Base-by-base conservation (phyloP, 1,284 basidiomycete genomes). In the Meripilus lineatus region DNA sequence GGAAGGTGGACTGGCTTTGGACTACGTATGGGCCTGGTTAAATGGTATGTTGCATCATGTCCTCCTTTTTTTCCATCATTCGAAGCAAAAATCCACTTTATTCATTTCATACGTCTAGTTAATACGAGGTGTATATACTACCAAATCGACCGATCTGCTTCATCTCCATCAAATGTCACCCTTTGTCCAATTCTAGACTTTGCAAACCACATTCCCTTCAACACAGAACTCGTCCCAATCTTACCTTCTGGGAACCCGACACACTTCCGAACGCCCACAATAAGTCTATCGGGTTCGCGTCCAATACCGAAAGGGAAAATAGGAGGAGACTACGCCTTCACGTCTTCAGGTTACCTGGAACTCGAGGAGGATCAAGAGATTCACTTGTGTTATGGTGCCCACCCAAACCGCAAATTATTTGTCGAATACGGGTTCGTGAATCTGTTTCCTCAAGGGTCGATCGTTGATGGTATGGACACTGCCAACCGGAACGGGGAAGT, bases 71-170 rank as follows among this genome's bases (percentile, higher is more conserved):
- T 42, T 44, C 32, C 13, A 24, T 14, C 40, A 48, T 38, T 38
- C 47, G n/a, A n/a, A n/a, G n/a, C n/a, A n/a, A n/a, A n/a, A n/a
- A n/a, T n/a, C n/a, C n/a, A n/a, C n/a, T n/a, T n/a, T n/a, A n/a
- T n/a, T n/a, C n/a, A n/a, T n/a, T n/a, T n/a, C n/a, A n/a, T n/a
- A n/a, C n/a, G n/a, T 40, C 46, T 55, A 93, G 90, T 93, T 48
- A 94, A 94, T 60, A 93, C 91, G 5, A 79, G 91, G 45, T 90
- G 86, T 56, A 77, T 93, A 18, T 89, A 87, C 58, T 75, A 88
- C 55, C 79, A 80, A 34, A 63, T 92, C n/a, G 75, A 75, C 46
- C 59, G 68, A 15, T 58, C 65, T 3, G 67, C 66, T 18, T 66
- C 75, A 20, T 72, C 83, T 53, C 72, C 75, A 6, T 74, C 89